Percentiles rank a stretch among this genome's conserved stretches.
phyloP scores from a whole-genome alignment of 805 yeast genomes.

The Scheffersomyces lignosus region DNA sequence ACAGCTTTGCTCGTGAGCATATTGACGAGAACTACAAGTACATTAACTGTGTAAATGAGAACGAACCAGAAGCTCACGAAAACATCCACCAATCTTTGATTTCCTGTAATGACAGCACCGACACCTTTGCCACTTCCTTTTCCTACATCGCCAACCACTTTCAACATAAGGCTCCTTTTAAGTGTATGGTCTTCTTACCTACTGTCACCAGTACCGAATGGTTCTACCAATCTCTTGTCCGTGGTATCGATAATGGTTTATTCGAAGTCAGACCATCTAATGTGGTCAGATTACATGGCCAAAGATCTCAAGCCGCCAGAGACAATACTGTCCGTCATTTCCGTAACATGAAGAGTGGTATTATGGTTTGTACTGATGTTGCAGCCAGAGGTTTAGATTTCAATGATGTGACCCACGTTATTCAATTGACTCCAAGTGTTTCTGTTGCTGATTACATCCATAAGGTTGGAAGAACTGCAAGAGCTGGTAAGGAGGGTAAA shows the following conservation, averaged over 20 bases:
- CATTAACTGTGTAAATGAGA: conserved; percentile 72
- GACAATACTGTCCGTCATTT: conserved; percentile 57
- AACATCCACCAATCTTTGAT: conserved; percentile 69
- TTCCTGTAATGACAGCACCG: conserved; percentile 52
- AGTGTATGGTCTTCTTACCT: conserved; percentile 81
- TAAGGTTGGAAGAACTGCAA: conserved; percentile 94
- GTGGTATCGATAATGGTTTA: conserved; percentile 11
- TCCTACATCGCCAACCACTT: conserved; percentile 46
- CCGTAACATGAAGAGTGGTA: conserved; percentile 48
- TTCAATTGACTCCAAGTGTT: conserved; percentile 77
- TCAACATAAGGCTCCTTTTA: conserved; percentile 48
- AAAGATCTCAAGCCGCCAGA: conserved; percentile 67
- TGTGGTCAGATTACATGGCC: conserved; percentile 61
- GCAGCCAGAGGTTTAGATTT: conserved; percentile 97
- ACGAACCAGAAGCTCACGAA: conserved; percentile 75
- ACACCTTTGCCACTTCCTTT: conserved; percentile 59
- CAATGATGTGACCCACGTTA: conserved; percentile 81
- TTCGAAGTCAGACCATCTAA: conserved; percentile 21
- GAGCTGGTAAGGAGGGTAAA: conserved; percentile 81
- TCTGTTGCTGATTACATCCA: conserved; percentile 83
- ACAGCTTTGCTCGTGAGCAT: conserved; percentile 58
- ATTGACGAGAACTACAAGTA: conserved; percentile 55
- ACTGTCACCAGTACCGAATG: conserved; percentile 70
- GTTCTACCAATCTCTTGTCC: conserved; percentile 30
- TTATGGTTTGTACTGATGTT: conserved; percentile 85